Conservation (phyloP, 306 rosid genomes). For the Neltuma alba region DNA sequence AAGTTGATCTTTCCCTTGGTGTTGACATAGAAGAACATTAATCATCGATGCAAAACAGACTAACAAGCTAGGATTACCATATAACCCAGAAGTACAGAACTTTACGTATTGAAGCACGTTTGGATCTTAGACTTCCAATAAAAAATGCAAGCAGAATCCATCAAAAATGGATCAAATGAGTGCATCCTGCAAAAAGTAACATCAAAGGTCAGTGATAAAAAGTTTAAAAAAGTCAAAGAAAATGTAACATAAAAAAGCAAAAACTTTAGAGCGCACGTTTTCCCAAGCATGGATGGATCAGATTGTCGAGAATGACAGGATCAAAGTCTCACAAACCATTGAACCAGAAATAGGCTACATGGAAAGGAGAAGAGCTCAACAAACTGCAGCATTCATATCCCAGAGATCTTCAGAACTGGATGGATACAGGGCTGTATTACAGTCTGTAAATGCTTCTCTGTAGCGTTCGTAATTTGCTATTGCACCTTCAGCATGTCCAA, state of each 20-base stretch:
- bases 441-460: conserved; percentile 26
- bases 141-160: conserved; percentile 22
- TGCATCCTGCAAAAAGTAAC: conserved; percentile 19
- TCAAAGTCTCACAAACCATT: conserved; percentile 17
- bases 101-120: not conserved
- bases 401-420: conserved; percentile 57
- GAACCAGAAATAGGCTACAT: conserved; percentile 2
- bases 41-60: conserved; percentile 24
- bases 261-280: conserved; percentile 6
- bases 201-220: conserved; percentile 19
- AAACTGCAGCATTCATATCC: conserved; percentile 51
- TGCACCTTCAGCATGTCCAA: conserved; percentile 15
- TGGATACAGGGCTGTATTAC: conserved; percentile 36
- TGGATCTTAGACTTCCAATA: conserved; percentile 25
- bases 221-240: not conserved
- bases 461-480: conserved; percentile 37
- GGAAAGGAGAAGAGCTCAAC: conserved; percentile 38
- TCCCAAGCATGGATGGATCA: conserved; percentile 10
- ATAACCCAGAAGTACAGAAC: not conserved
- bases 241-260: not conserved
- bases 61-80: not conserved
- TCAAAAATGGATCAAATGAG: conserved; percentile 6
- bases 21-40: not conserved
- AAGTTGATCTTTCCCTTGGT: not conserved
- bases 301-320: not conserved